Base-by-base conservation (phyloP, 2,329 filamentous ascomycete genomes). In the Teratosphaeriaceae sp. region DNA sequence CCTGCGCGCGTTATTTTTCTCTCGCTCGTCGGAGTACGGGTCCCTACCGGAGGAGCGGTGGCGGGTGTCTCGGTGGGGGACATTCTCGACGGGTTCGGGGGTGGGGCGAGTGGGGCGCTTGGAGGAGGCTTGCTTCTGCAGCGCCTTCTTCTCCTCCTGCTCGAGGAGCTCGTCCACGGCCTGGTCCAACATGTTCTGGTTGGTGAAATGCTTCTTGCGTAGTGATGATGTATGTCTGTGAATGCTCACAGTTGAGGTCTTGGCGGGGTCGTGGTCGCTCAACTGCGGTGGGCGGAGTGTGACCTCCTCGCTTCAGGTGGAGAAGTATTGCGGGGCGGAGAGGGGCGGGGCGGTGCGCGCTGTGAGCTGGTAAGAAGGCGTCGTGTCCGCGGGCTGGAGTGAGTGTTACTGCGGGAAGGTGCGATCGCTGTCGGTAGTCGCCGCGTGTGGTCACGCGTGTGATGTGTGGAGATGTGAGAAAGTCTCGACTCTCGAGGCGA, bases 1-100 rank as follows among this genome's bases (percentile, higher is more conserved):
- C 27, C 58, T 56, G 33, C 63, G 60, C 37, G 64, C 51, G 42
- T 60, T 54, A 43, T 62, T 58, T 48, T 58, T 51, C 40, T 64
- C 59, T 41, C 59, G 55, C 48, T 63, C 57, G 40, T 55, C 58
- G 45, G 44, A 47, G 45, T 60, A 61, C 49, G 48, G 55, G 36
- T 47, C 36, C n/a, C 27, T 40, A 31, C 23, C 36, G 23, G 19
- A 21, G 18, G 33, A 20, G 33, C 19, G 38, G 21, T 39, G 30
- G 18, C 29, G 27, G 8, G 39, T 3, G 18, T 35, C 19, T n/a
- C n/a, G n/a, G 30, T 8, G 20, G 8, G 5, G 24, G 23, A 5
- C 38, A 15, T 42, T 33, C 19, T 35, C 19, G 21, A 24, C 34
- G 26, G 42, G 29, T 31, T 38, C 34, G 13, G 23, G 29, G 5